Evolutionary conservation across 805 yeast species (phyloP), one percentile per base, ranked within the genome.

Genomic region (Candida manassasensis): DNA sequence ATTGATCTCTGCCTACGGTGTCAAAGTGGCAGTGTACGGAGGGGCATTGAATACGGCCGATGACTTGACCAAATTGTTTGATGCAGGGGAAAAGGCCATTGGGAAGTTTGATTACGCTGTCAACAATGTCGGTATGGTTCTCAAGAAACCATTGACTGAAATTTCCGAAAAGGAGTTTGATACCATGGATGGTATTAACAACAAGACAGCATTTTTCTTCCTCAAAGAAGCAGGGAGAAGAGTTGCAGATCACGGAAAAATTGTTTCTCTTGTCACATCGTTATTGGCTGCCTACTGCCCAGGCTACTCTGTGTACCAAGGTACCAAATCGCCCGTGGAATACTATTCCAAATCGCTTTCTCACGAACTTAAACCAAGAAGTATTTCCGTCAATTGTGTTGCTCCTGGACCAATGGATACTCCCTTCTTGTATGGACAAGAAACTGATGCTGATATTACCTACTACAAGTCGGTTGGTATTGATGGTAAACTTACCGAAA

Each of bases 331-430:
- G 5, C 69, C 75, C 10, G 81, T 75, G 40, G 79, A 74, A 46
- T 65, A 60, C 51, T 71, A 74, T 57, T 49, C 65, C 35, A 76
- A 75, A 48, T 50, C 77, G 12, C 67, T 75, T n/a, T 71, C 81
- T 11, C 73, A 75, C 51, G 81, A 77, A 49, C 61, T 74, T 35
- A 61, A 59, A 19, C 40, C 50, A 4, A 71, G 61, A 48, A 64
- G 64, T 16, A 67, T 77, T 40, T 61, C 73, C 9, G 78, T 71
- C 45, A 75, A 74, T 45, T 64, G 71, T 46, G 77, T 77, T 37
- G 79, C 82, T 3, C 82, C 81, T 32, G 82, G 81, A 34, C 81
- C 82, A 36, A 76, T 76, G 81, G 80, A 75, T 48, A 77, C 83
- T 7, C 81, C 81, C 41, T 76, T 77, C 59, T 63, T 80, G 53